phyloP scores from a whole-genome alignment of 495 filamentous ascomycete genomes.

The Apiosordaria backusii region DNA sequence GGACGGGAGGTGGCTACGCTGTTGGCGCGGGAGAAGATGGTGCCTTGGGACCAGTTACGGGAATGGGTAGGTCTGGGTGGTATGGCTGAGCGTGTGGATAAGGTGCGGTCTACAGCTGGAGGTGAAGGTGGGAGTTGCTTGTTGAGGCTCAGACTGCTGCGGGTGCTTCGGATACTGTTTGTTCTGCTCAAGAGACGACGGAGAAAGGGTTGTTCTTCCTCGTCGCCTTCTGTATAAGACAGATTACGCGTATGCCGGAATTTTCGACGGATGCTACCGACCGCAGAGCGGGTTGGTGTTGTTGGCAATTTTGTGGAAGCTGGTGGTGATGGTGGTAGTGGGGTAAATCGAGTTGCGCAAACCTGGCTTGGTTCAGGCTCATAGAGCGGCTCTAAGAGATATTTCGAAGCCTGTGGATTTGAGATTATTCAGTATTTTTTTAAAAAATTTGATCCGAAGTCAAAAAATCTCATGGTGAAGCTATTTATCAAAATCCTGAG shows the following conservation, averaged over 20 bases:
- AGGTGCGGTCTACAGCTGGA: not conserved
- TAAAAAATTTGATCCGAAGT: not conserved
- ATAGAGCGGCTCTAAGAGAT: slow-evolving; percentile 54
- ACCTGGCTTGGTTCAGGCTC: slow-evolving; percentile 32
- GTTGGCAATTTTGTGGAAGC: slow-evolving; percentile 29
- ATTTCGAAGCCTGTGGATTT: slow-evolving; percentile 44
- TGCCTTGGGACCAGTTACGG: slow-evolving; percentile 28
- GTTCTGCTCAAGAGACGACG: slow-evolving; percentile 23
- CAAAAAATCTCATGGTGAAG: not conserved
- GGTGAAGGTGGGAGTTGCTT: slow-evolving; percentile 16
- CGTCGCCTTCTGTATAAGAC: slow-evolving; percentile 9
- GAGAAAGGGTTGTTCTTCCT: slow-evolving; percentile 20
- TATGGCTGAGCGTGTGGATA: not conserved
- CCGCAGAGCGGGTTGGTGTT: slow-evolving; percentile 8
- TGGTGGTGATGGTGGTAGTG: slow-evolving; percentile 32
- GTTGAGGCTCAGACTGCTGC: slow-evolving; percentile 10
- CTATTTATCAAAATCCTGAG: not conserved
- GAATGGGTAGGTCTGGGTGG: not conserved
- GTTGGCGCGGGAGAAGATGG: slow-evolving; percentile 27
- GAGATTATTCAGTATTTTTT: not conserved
- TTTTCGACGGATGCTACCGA: not conserved
- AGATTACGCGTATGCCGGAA: slow-evolving; percentile 10
- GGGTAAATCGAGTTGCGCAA: slow-evolving; percentile 25
- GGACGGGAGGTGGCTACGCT: slow-evolving; percentile 27
- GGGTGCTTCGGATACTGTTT: slow-evolving; percentile 15